Conservation (phyloP, 257 asterid species). For the Solanum rostratum region DNA sequence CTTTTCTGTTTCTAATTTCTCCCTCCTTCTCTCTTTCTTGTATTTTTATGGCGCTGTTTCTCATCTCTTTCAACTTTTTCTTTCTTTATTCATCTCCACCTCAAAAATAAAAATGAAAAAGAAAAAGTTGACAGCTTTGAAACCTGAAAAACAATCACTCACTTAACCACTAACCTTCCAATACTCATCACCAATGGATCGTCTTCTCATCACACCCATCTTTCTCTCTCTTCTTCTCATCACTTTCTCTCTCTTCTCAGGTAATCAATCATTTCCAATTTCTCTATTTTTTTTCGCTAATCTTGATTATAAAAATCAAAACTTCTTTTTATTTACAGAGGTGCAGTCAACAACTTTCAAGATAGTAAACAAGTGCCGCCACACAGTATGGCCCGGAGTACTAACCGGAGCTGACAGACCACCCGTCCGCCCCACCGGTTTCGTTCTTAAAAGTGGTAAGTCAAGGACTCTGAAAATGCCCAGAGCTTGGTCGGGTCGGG, state of each 20-base stretch:
- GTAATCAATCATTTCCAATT: slow-evolving; percentile 6
- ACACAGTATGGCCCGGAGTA: slow-evolving; percentile 86
- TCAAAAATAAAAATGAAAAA: background rate
- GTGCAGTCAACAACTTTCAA: slow-evolving; percentile 68
- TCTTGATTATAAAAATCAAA: background rate
- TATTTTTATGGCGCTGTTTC: background rate
- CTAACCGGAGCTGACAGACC: slow-evolving; percentile 78
- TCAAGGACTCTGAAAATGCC: slow-evolving; percentile 67
- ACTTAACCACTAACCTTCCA: background rate
- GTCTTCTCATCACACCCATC: slow-evolving; percentile 15
- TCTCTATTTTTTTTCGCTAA: background rate
- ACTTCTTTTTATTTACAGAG: slow-evolving; percentile 14
- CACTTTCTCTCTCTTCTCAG: slow-evolving; percentile 32
- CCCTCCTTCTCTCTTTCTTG: background rate
- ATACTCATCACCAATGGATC: slow-evolving; percentile 19
- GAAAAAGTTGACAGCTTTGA: background rate
- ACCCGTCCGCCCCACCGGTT: slow-evolving; percentile 58
- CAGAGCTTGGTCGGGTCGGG: slow-evolving; percentile 76
- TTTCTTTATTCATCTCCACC: background rate
- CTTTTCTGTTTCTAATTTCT: background rate
- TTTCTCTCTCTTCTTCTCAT: slow-evolving; percentile 26
- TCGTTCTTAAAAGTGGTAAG: slow-evolving; percentile 47
- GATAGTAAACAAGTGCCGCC: slow-evolving; percentile 79
- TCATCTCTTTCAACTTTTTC: background rate
- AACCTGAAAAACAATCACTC: background rate